Evolutionary conservation across 441 rosid species (phyloP), one percentile per base, ranked within the genome.

Genomic region (Adansonia gregorii): DNA sequence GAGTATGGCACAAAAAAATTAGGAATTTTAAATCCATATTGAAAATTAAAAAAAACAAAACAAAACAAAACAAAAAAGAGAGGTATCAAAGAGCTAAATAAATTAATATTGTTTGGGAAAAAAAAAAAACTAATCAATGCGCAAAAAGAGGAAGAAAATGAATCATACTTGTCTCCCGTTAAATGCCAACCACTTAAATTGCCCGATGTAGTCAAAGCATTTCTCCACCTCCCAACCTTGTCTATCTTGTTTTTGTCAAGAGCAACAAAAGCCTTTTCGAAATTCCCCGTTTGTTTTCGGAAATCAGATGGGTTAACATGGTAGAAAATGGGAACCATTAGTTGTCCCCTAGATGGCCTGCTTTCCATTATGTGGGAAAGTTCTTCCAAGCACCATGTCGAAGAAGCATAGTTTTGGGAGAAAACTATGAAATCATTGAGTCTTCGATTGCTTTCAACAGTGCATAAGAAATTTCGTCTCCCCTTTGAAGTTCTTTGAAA

Each of bases 381-480:
- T 58, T 83, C 83, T 67, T 78, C 54, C 64, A 81, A 2, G 49
- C 80, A 58, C 58, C 63, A 31, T 63, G 39, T 10, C 0, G 76
- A 78, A 11, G 49, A 2, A 48, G 70, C 80, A 35, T 65, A 80
- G 60, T 14, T 17, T 10, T 83, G 1, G 1, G 88, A 85, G 68
- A 85, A 72, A 5, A 85, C 80, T 0, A 85, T 0, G 88, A 83
- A 61, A 83, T 72, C 73, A n/a, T 81, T 1, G 86, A 86, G n/a
- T 71, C 73, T 35, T 81, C 51, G 39, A 85, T 82, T 0, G 78
- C 84, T 64, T 56, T 71, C 4, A 39, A 8, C 1, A 66, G 51
- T 5, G 17, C 56, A 4, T 0, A 0, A 14, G 56, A 14, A 49
- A 52, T 52, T 0, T 65, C 71, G 51, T 39, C 39, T 39, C 12